These are phyloP conservation scores for Diaporthe eres DNA, from an alignment of 2,329 filamentous ascomycete species.

Conservation along the genomic window DNA sequence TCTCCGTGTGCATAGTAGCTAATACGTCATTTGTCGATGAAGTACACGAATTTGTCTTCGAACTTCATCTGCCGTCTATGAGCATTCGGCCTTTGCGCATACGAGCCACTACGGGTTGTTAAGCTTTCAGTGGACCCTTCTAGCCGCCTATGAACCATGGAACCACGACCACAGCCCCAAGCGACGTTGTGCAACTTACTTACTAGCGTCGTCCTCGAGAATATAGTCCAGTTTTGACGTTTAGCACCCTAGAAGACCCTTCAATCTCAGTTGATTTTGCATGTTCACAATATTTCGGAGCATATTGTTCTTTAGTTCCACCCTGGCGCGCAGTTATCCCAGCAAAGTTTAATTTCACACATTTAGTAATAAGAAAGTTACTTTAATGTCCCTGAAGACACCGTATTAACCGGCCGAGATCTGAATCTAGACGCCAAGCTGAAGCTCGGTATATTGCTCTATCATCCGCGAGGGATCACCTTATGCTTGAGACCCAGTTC, in stretches of 20 bases:
- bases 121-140: background rate
- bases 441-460: background rate
- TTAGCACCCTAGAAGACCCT: background rate
- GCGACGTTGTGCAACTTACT: background rate
- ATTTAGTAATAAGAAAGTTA: background rate
- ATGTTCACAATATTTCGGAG: background rate
- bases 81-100: background rate
- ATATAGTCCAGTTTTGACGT: background rate
- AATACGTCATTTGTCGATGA: background rate
- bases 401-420: background rate
- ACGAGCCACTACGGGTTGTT: background rate
- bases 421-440: constrained; percentile 14
- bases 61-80: background rate
- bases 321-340: background rate
- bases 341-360: background rate
- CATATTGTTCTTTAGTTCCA: background rate
- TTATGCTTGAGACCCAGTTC: background rate
- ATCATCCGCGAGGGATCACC: background rate
- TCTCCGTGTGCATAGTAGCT: background rate
- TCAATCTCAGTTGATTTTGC: background rate
- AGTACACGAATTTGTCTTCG: background rate
- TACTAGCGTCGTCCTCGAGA: background rate
- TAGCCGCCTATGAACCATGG: background rate
- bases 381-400: background rate
- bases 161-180: background rate